These are phyloP conservation scores for Trichoderma cornu-damae DNA, from an alignment of 2,329 filamentous ascomycete species.

Conservation along the genomic window DNA sequence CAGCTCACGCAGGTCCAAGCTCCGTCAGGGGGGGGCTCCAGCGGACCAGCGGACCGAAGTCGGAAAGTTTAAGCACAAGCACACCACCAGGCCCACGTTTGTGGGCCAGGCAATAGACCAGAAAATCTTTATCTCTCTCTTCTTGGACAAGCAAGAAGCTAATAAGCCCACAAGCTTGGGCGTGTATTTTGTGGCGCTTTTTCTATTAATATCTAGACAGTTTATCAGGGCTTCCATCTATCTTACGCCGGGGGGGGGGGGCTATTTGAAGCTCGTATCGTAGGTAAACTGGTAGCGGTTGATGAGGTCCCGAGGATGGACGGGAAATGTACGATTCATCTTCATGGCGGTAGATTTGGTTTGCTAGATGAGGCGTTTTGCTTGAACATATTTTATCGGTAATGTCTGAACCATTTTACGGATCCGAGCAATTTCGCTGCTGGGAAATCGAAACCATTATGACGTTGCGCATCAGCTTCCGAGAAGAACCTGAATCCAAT, in stretches of 20 bases:
- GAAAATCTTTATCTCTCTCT: too few relatives aligned
- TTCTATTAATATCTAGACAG: conserved; percentile 8
- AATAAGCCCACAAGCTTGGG: conserved; percentile 5
- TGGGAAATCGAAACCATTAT: background rate
- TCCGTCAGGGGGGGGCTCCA: conserved; percentile 1
- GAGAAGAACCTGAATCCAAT: background rate
- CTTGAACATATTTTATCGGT: background rate
- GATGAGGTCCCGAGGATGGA: background rate
- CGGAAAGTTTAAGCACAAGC: conserved; percentile 12
- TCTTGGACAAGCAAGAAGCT: background rate
- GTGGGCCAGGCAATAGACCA: background rate
- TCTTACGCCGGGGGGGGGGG: background rate
- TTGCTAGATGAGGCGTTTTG: background rate
- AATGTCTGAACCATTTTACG: background rate
- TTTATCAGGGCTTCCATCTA: background rate
- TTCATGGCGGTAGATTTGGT: background rate
- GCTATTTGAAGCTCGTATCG: background rate
- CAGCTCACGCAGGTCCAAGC: background rate
- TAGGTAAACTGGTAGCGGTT: background rate
- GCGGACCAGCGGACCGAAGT: background rate
- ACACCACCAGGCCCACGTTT: conserved; percentile 9
- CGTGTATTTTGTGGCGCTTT: background rate
- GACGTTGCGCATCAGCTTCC: background rate
- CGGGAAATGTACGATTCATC: background rate
- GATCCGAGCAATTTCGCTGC: background rate